Conservation (phyloP, 148 eudicot genomes). For the Heliosperma pusillum region DNA sequence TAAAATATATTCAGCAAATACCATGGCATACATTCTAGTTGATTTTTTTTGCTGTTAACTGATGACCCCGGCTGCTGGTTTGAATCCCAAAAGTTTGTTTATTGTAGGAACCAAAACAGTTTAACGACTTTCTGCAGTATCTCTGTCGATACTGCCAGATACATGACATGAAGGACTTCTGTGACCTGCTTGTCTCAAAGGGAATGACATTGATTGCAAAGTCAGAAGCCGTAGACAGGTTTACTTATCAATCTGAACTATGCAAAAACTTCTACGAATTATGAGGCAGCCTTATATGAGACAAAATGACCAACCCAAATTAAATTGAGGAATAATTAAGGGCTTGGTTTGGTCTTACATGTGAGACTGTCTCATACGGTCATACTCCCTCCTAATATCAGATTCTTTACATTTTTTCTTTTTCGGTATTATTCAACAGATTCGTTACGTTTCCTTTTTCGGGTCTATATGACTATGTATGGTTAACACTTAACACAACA, state of each 20-base stretch:
- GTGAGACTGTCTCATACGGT: too few relatives aligned
- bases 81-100: background rate
- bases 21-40: background rate
- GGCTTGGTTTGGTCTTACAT: too few relatives aligned
- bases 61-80: background rate
- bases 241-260: conserved; percentile 7
- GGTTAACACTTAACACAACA: too few relatives aligned
- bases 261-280: background rate
- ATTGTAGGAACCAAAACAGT: conserved; percentile 73
- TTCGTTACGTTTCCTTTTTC: too few relatives aligned
- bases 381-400: too few relatives aligned
- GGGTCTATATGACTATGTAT: too few relatives aligned
- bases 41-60: background rate
- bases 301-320: background rate
- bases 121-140: conserved; percentile 61
- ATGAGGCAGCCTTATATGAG: background rate
- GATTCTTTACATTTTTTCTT: too few relatives aligned
- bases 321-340: too few relatives aligned
- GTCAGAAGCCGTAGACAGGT: conserved; percentile 85
- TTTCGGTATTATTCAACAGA: too few relatives aligned
- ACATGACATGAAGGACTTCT: conserved; percentile 50
- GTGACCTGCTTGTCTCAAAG: conserved; percentile 53
- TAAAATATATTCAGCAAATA: background rate
- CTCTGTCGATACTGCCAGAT: conserved; percentile 54
- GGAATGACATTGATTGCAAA: conserved; percentile 66